Evolutionary conservation across 2,329 filamentous ascomycete genomes (phyloP), one percentile per base, ranked within the genome.

Genomic region (Albifimbria verrucaria): DNA sequence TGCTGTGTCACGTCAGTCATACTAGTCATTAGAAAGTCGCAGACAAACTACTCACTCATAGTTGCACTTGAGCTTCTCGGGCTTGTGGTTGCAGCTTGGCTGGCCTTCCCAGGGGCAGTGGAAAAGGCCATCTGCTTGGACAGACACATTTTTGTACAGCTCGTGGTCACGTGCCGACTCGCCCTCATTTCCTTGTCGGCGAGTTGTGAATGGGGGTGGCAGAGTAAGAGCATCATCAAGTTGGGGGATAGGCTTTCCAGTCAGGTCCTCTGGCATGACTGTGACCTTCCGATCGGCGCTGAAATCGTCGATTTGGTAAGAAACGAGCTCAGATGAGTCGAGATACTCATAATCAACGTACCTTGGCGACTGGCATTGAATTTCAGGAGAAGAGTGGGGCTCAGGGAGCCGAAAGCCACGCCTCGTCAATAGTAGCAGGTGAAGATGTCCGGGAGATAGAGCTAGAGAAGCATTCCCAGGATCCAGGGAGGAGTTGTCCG

Each of bases 61-160:
- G 76, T 96, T 96, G 86, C 93, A 97, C 83, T 97, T 97, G 63
- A 97, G 89, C 77, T 95, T 94, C 67, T 95, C 94, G 41, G 92
- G 85, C 75, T 90, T 89, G 84, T 97, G 93, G 72, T 83, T 89
- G 82, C 93, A 97, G 66, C 69, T 77, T 26, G 74, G 53, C 55
- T 86, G 79, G 62, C 85, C 88, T 69, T 88, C 86, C 79, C 88
- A 94, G 6, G 93, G 93, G 79, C 93, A 97, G 76, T 96, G 91
- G 76, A 94, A 97, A 54, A 95, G 83, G 66, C 91, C 92, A 72
- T 96, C 90, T 28, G 79, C 70, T 41, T 80, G 72, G 10, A 86
- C 82, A 46, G 75, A 74, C 51, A 79, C 82, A 61, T 83, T 84
- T 68, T 87, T 86, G 77, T 92, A 93, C 12, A 90, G 76, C 20